A percentile compares a stretch with the other conserved stretches of the same genome.
Conservation (phyloP, 768 basidiomycete species). For the Dictyophora rubrovolvata region DNA sequence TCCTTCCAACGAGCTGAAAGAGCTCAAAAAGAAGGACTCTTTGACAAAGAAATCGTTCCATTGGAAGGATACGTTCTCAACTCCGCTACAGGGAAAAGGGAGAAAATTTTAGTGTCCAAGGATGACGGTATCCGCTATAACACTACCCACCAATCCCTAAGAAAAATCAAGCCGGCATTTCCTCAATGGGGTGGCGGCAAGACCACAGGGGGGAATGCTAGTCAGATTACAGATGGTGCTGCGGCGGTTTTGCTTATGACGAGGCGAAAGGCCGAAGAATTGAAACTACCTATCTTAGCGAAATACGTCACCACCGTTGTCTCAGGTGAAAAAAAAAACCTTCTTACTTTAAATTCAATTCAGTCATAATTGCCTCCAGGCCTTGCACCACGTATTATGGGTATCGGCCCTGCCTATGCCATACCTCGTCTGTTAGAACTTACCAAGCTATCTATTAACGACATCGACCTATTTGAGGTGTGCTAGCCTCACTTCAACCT, state of each 20-base stretch:
- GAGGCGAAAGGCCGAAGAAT: constrained; percentile 63
- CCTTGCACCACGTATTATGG: constrained; percentile 76
- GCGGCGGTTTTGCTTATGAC: constrained; percentile 79
- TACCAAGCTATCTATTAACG: constrained; percentile 51
- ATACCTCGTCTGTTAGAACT: constrained; percentile 69
- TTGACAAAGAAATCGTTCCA: constrained; percentile 63
- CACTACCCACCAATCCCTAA: constrained; percentile 54
- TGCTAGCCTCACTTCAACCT: constrained; percentile 1
- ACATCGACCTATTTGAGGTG: constrained; percentile 77
- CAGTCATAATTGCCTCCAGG: constrained; percentile 26
- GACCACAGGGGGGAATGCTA: constrained; percentile 81
- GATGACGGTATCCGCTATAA: constrained; percentile 76
- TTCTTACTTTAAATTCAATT: background rate
- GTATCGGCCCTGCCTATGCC: constrained; percentile 74
- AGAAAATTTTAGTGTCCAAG: constrained; percentile 43
- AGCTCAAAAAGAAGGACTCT: constrained; percentile 58
- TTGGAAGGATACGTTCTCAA: constrained; percentile 28
- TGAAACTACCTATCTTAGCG: constrained; percentile 63
- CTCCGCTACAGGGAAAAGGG: constrained; percentile 30
- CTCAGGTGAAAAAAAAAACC: constrained; percentile 33
- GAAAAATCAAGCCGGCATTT: constrained; percentile 65
- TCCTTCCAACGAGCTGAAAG: constrained; percentile 74
- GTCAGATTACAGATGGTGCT: constrained; percentile 77
- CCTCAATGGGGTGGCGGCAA: constrained; percentile 68
- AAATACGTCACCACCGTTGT: constrained; percentile 70